phyloP scores from a whole-genome alignment of 2,329 filamentous ascomycete species.

The Parascedosporium putredinis region DNA sequence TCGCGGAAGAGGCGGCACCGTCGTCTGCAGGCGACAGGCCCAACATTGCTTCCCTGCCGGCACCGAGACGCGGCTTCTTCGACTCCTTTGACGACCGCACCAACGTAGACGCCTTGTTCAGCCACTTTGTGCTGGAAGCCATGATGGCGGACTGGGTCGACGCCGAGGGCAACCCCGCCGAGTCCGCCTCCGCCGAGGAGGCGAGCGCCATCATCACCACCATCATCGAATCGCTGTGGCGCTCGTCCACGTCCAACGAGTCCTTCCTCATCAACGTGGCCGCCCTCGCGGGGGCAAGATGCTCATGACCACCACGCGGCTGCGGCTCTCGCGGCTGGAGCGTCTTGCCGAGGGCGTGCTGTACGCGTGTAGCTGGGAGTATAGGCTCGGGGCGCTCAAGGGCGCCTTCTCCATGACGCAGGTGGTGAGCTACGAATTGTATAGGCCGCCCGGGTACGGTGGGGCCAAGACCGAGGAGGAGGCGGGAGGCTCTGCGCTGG shows the following conservation, averaged over 20 bases:
- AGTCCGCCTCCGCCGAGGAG: conserved; percentile 39
- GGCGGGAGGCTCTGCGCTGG: conserved; percentile 13
- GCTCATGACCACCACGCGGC: conserved; percentile 32
- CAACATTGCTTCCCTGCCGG: conserved; percentile 7
- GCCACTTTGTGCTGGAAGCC: conserved; percentile 40
- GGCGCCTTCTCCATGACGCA: conserved; percentile 44
- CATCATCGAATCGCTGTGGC: conserved; percentile 42
- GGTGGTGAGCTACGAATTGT: conserved; percentile 7
- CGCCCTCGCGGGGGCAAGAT: conserved; percentile 43
- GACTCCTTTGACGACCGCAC: conserved; percentile 31
- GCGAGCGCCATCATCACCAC: conserved; percentile 41
- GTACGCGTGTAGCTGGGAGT: conserved; percentile 45
- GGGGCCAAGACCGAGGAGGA: conserved; percentile 11
- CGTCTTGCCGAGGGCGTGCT: conserved; percentile 28
- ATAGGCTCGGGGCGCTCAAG: conserved; percentile 41
- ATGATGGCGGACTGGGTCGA: conserved; percentile 43
- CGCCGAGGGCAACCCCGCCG: conserved; percentile 28
- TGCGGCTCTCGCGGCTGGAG: conserved; percentile 33
- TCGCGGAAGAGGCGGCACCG: too few species aligned
- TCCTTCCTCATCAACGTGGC: conserved; percentile 50
- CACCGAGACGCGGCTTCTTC: conserved; percentile 2
- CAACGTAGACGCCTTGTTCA: conserved; percentile 47
- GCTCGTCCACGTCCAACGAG: conserved; percentile 38
- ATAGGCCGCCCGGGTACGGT: too few species aligned
- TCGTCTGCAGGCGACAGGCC: background rate